Conservation (phyloP, 2,329 filamentous ascomycete genomes). For the Endoconidiophora polonica region DNA sequence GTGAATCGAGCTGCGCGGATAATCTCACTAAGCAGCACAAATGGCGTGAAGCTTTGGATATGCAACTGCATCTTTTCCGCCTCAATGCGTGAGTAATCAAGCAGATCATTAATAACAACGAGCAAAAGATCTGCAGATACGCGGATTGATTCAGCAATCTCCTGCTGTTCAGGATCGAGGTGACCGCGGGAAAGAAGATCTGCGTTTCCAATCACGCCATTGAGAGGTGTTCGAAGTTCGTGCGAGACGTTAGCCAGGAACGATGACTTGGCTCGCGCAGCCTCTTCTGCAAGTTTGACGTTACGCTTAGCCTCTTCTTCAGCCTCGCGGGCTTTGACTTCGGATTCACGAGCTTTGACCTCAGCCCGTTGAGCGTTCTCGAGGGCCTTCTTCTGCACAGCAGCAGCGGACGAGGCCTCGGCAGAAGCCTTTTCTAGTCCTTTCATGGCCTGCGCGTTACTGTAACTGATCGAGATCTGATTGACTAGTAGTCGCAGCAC, state of each 20-base stretch:
- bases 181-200: slow-evolving; percentile 65
- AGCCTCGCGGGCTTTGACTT: slow-evolving; percentile 59
- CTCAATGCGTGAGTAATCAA: slow-evolving; percentile 91
- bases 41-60: slow-evolving; percentile 49
- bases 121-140: slow-evolving; percentile 73
- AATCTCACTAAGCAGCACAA: slow-evolving; percentile 50
- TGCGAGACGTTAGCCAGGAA: slow-evolving; percentile 70
- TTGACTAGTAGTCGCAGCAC: slow-evolving; percentile 57
- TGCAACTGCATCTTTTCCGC: slow-evolving; percentile 75
- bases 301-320: slow-evolving; percentile 63
- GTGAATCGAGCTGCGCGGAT: slow-evolving; percentile 50
- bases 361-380: slow-evolving; percentile 39
- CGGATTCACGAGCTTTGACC: slow-evolving; percentile 31
- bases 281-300: slow-evolving; percentile 68
- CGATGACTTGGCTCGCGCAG: slow-evolving; percentile 67
- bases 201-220: slow-evolving; percentile 77
- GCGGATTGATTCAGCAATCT: slow-evolving; percentile 76
- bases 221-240: slow-evolving; percentile 66
- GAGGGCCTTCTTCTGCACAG: slow-evolving; percentile 57
- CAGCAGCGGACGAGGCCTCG: slow-evolving; percentile 62
- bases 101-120: slow-evolving; percentile 89
- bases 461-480: slow-evolving; percentile 59
- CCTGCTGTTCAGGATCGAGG: slow-evolving; percentile 58
- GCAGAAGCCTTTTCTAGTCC: slow-evolving; percentile 62
- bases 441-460: slow-evolving; percentile 50